A percentile compares a stretch with the other conserved stretches of the same genome.
Conservation (phyloP, 805 yeast genomes). For the Lipomyces yamanashiensis region DNA sequence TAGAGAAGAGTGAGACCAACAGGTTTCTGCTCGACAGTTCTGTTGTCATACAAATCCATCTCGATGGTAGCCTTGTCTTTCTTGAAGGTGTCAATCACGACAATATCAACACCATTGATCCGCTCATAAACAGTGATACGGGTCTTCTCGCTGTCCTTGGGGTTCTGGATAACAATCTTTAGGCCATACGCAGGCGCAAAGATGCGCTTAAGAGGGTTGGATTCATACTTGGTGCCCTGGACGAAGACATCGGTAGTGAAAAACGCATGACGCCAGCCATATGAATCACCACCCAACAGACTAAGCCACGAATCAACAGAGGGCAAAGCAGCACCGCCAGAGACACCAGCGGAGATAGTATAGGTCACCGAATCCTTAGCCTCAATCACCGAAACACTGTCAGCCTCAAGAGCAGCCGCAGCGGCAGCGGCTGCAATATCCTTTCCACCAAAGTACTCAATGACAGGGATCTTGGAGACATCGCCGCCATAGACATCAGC, state of each 20-base stretch:
- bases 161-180: conserved; percentile 64
- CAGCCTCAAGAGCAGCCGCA: conserved; percentile 32
- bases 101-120: conserved; percentile 67
- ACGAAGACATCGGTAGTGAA: conserved; percentile 77
- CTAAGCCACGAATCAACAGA: conserved; percentile 69
- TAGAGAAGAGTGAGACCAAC: conserved; percentile 78
- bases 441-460: conserved; percentile 85
- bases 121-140: conserved; percentile 68
- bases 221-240: conserved; percentile 79
- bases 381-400: conserved; percentile 41
- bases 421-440: conserved; percentile 48
- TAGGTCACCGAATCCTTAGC: conserved; percentile 21
- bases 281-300: conserved; percentile 74
- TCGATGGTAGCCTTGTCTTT: conserved; percentile 58
- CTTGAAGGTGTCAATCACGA: conserved; percentile 65
- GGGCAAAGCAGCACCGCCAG: conserved; percentile 44
- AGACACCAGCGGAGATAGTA: conserved; percentile 35
- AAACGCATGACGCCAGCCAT: conserved; percentile 92
- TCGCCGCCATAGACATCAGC: conserved; percentile 74
- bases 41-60: conserved; percentile 79
- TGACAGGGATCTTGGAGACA: conserved; percentile 74
- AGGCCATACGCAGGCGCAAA: conserved; percentile 73
- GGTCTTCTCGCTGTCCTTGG: conserved; percentile 59
- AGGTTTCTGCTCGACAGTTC: conserved; percentile 78
- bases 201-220: conserved; percentile 79